A percentile compares a stretch with the other conserved stretches of the same genome.
Evolutionary conservation across 139 green algal genomes (phyloP).

Genomic region (Micractinium sp.): DNA sequence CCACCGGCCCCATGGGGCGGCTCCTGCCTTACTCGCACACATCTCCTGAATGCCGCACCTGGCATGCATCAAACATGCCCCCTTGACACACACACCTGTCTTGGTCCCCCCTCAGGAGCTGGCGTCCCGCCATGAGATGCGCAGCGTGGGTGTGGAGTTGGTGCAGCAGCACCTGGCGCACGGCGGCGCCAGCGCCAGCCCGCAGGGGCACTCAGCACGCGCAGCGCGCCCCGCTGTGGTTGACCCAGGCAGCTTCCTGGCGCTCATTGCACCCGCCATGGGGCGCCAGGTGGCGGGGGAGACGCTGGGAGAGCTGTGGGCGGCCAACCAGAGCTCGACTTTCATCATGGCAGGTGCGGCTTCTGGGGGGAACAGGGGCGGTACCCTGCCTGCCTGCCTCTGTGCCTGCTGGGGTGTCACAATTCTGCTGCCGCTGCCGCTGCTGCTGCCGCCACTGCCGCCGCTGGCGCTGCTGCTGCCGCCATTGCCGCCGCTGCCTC

Average conservation of each 20-base stretch:
- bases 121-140: neutral
- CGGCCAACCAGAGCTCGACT: neutral
- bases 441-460: too few relatives aligned
- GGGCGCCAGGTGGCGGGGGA: neutral
- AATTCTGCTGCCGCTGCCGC: too few relatives aligned
- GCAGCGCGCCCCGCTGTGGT: neutral
- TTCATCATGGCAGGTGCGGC: slow-evolving; percentile 22
- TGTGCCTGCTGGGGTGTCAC: too few relatives aligned
- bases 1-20: too few relatives aligned
- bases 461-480: too few relatives aligned
- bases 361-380: too few relatives aligned
- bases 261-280: neutral
- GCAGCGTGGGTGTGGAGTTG: neutral
- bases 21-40: too few relatives aligned
- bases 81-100: neutral
- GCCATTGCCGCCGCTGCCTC: too few relatives aligned
- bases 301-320: slow-evolving; percentile 1
- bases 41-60: too few relatives aligned
- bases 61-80: too few relatives aligned
- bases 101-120: neutral
- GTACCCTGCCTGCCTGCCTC: too few relatives aligned
- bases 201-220: neutral
- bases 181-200: neutral
- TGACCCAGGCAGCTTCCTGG: slow-evolving; percentile 5
- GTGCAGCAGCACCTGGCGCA: neutral